Evolutionary conservation across 2,329 filamentous ascomycete species (phyloP).

Genomic region (Pseudofabraea citricarpa): DNA sequence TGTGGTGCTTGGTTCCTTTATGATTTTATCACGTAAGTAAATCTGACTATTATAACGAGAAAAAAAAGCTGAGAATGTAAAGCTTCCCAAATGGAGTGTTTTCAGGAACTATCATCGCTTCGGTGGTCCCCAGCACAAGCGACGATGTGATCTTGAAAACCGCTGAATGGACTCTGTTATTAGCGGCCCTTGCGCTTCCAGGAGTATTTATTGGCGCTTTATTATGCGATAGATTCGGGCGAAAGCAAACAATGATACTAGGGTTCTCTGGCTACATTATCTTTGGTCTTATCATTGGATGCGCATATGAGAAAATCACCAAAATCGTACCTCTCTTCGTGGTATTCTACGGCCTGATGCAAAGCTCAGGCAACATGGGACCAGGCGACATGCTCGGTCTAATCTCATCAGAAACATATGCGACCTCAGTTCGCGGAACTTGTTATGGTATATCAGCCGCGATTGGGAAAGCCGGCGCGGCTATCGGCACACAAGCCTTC

Average conservation of each 20-base stretch:
- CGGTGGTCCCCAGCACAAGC: constrained; percentile 29
- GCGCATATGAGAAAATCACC: constrained; percentile 40
- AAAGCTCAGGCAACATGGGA: constrained; percentile 43
- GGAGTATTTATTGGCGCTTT: constrained; percentile 45
- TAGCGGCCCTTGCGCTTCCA: constrained; percentile 39
- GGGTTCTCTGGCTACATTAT: constrained; percentile 45
- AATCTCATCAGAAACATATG: constrained; percentile 44
- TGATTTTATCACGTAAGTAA: constrained; percentile 32
- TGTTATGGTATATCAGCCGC: constrained; percentile 47
- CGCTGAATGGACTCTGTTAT: constrained; percentile 43
- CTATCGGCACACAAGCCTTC: constrained; percentile 46
- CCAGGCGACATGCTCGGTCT: constrained; percentile 47
- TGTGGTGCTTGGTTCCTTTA: constrained; percentile 48
- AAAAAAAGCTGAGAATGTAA: constrained; percentile 19
- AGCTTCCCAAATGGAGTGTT: constrained; percentile 40
- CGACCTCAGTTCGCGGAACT: constrained; percentile 46
- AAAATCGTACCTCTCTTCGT: constrained; percentile 46
- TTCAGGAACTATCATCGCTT: constrained; percentile 37
- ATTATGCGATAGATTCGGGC: constrained; percentile 42
- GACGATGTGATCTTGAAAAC: constrained; percentile 32
- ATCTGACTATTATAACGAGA: neutral
- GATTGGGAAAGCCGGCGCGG: constrained; percentile 45
- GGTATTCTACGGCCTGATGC: constrained; percentile 47
- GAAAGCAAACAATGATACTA: constrained; percentile 45
- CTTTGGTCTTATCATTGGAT: constrained; percentile 47